Base-by-base conservation (phyloP, 495 filamentous ascomycete species). In the Neurospora sp. region DNA sequence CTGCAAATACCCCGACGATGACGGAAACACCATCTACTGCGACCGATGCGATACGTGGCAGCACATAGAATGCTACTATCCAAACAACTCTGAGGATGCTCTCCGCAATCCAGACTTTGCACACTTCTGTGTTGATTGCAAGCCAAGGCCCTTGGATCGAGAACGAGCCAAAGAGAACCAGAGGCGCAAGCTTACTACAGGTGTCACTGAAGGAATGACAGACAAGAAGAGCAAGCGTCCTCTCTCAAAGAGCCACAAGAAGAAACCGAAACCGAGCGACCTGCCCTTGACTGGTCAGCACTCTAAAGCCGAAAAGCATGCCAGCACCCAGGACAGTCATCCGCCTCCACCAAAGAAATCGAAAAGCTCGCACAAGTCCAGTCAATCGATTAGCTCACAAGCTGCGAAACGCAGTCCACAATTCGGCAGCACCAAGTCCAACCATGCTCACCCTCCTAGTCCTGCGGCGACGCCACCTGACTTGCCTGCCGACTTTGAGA, bases 31-130 rank as follows among this genome's bases (percentile, higher is more conserved):
- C 72, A 96, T 99, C 72, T 93, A 92, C 83, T 99, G 96, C 87
- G 96, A 99, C 80, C 85, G 84, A 72, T 99, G 96, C 83, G 92
- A 97, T 79, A 96, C 93, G 59, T 99, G 96, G 96, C 96, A 99
- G 82, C 96, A 99, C 82, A 94, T 96, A 74, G 88, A 93, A 76
- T 99, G 96, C 83, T 98, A 97, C 82, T 96, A 97, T 79, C 90
- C 92, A 69, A 84, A 89, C 70, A 87, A 86, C 69, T 79, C 85
- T 71, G 87, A 89, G 42, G 90, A 96, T 61, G 95, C 93, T 46
- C 87, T 92, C 27, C 87, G 90, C 76, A 81, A 83, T 46, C 53
- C 53, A 66, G 85, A 87, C 66, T 89, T 89, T 76, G 79, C 84
- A 27, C 97, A 99, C 82, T 91, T 89, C 75, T 99, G 96, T 83